phyloP scores from a whole-genome alignment of 495 filamentous ascomycete species.

The Viridothelium virens region DNA sequence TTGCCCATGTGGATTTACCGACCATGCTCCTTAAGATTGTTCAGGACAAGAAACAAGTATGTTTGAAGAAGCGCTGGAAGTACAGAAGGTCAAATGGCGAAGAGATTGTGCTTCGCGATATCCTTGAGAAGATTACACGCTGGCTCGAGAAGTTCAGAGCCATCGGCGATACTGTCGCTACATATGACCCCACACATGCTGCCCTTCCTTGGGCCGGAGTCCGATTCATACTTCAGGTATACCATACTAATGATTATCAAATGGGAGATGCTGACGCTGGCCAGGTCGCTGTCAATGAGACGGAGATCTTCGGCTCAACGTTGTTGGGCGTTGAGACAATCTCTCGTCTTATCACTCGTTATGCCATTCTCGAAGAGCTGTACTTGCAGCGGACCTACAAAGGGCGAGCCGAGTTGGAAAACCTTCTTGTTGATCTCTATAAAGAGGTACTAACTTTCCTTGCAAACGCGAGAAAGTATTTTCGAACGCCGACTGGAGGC shows the following conservation, averaged over 20 bases:
- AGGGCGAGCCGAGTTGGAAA: background rate
- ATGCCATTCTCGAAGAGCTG: background rate
- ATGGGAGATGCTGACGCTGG: background rate
- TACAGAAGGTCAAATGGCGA: background rate
- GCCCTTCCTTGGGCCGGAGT: conserved; percentile 29
- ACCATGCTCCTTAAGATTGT: background rate
- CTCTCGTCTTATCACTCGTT: background rate
- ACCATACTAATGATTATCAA: background rate
- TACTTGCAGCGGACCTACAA: background rate
- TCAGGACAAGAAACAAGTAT: background rate
- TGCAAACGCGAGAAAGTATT: background rate
- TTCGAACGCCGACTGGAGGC: background rate
- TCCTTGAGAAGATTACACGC: conserved; percentile 20
- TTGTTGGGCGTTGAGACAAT: background rate
- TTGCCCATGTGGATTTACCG: background rate
- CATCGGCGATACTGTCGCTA: conserved; percentile 24
- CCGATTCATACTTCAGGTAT: conserved; percentile 25
- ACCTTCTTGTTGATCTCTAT: background rate
- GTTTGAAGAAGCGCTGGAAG: conserved; percentile 6
- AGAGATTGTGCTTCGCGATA: conserved; percentile 22
- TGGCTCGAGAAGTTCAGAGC: conserved; percentile 27
- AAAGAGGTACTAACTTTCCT: background rate
- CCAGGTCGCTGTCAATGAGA: background rate
- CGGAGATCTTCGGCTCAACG: background rate
- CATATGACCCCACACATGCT: conserved; percentile 27